Percentiles rank a stretch among this genome's conserved stretches.
These are phyloP conservation scores for Persicaria maculosa DNA, from an alignment of 148 eudicot genomes.

Conservation along the genomic window DNA sequence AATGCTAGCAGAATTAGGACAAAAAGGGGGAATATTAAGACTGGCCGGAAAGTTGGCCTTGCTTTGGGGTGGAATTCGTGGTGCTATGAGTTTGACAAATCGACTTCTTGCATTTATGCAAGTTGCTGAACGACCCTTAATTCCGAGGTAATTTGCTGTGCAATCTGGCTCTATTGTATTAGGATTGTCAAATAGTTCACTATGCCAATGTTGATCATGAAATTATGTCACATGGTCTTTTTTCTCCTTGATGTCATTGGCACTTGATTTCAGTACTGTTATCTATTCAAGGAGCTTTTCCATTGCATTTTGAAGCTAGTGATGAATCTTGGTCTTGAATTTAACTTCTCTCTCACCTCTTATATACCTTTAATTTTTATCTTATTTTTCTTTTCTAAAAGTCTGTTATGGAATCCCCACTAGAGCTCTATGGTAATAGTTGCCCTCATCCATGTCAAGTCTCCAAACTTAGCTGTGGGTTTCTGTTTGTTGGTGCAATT, in stretches of 20 bases:
- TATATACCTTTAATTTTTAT: too few relatives aligned
- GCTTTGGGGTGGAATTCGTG: conserved; percentile 98
- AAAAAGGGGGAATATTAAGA: conserved; percentile 71
- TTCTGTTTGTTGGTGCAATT: not conserved
- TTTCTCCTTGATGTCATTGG: not conserved
- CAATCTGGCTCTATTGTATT: not conserved
- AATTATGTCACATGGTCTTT: not conserved
- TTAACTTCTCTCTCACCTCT: too few relatives aligned
- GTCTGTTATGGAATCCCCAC: too few relatives aligned
- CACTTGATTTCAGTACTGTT: too few relatives aligned
- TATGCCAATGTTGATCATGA: conserved; percentile 6
- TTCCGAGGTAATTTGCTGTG: conserved; percentile 51
- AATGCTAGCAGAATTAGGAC: conserved; percentile 75
- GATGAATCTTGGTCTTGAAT: too few relatives aligned
- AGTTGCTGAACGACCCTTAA: conserved; percentile 72
- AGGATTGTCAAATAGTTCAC: not conserved
- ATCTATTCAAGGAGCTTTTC: too few relatives aligned
- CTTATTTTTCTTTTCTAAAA: too few relatives aligned
- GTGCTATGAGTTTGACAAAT: conserved; percentile 92
- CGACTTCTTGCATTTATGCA: conserved; percentile 63
- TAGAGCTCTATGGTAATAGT: not conserved
- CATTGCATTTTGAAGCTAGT: too few relatives aligned
- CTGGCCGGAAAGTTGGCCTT: conserved; percentile 77
- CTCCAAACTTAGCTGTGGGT: not conserved
- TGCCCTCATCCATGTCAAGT: not conserved